Conservation (phyloP, 352 stramenopile genomes). For the Phytophthora europaea region DNA sequence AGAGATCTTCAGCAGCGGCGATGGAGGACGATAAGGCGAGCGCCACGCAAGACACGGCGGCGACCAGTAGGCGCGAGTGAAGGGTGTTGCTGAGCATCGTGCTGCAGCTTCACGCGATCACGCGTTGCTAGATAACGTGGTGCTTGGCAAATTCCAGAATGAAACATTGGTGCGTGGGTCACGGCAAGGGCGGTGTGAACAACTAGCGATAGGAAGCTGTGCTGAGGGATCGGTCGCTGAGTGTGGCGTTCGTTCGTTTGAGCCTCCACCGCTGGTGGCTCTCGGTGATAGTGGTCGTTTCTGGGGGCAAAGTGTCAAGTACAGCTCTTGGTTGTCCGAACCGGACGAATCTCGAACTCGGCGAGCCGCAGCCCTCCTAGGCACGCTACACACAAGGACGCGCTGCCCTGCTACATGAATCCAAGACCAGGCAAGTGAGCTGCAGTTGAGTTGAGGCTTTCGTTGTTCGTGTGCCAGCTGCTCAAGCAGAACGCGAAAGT, state of each 20-base stretch:
- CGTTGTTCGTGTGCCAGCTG: constrained; percentile 25
- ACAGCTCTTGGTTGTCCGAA: constrained; percentile 23
- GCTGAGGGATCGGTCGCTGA: not conserved
- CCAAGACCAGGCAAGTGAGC: not conserved
- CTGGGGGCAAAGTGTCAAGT: constrained; percentile 23
- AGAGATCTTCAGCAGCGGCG: constrained; percentile 31
- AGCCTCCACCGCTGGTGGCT: constrained; percentile 18
- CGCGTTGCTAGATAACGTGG: constrained; percentile 6
- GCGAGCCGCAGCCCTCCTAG: not conserved
- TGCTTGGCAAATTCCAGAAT: constrained; percentile 33
- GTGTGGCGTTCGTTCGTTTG: constrained; percentile 9
- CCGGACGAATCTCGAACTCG: constrained; percentile 7
- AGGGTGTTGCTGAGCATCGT: constrained; percentile 22
- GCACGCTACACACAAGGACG: not conserved
- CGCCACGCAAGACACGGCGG: constrained; percentile 29
- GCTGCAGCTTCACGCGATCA: constrained; percentile 8
- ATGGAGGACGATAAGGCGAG: constrained; percentile 24
- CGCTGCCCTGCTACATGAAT: not conserved
- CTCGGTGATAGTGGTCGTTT: constrained; percentile 14
- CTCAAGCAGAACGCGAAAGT: constrained; percentile 21
- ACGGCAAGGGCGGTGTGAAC: not conserved
- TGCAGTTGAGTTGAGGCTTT: constrained; percentile 31
- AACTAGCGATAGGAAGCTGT: constrained; percentile 10
- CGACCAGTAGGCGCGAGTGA: constrained; percentile 14
- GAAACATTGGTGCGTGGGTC: constrained; percentile 12